Evolutionary conservation across 768 basidiomycete species (phyloP), one percentile per base, ranked within the genome.

Genomic region (Macrocybe gigantea): DNA sequence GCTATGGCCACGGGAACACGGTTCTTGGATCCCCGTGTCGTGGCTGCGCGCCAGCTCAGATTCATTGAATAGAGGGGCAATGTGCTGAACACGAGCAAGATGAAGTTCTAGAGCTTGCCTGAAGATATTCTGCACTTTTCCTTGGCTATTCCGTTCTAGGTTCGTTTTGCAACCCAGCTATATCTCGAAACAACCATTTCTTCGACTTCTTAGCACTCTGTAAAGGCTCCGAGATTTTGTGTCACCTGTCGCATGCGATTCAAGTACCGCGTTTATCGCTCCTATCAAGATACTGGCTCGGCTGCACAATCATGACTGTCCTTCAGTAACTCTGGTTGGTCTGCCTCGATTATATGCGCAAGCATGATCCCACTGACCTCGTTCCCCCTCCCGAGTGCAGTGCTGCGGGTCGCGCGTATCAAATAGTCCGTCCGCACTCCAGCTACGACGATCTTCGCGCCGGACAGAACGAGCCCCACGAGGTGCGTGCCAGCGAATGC

Each of bases 351-450:
- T 22, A 1, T 22, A 22, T 22, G 22, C 22, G 22, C 22, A 22
- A 4, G 22, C 22, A 22, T 22, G 22, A 22, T 22, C 22, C 22
- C n/a, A n/a, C n/a, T n/a, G n/a, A 88, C 83, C 50, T 75, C 75
- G 60, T 86, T 85, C 44, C 83, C 85, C 49, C 83, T 68, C 36
- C 62, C 73, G 33, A 85, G 65, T 8, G 83, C 83, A 3, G 79
- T 75, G 40, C 68, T 72, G 60, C 83, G 84, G n/a, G 84, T 78
- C 36, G 75, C 74, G 32, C 72, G 59, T 6, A 83, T 67, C 38
- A 79, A 78, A 50, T 78, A 83, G 63, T 86, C 83, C 55, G 80
- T 82, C 62, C 82, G 80, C 60, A 83, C 74, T 10, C 85, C 85
- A 12, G 77, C 77, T 43, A 86, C 72, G 44, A 86, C 71, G 44